Base-by-base conservation (phyloP, 192 early-diverging fungal genomes). In the Coemansia sp. region DNA sequence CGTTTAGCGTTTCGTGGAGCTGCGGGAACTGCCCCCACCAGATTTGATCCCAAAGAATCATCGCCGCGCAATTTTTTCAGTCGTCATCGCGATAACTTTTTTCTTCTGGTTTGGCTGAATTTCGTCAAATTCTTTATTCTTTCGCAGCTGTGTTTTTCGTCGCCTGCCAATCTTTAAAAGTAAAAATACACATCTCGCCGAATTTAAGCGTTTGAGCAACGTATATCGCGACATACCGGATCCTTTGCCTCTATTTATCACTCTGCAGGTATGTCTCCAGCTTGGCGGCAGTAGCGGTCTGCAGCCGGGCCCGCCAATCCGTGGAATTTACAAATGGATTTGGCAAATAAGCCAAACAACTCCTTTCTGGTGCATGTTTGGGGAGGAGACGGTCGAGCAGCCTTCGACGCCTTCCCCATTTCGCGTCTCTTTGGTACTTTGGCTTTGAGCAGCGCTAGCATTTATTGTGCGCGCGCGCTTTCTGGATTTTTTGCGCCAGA, bases 121-220 rank as follows among this genome's bases (percentile, higher is more conserved):
- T 50, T 50, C 28, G 6, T 12, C 48, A 49, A 50, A 21, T 21
- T 19, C 42, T 44, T 23, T 59, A 31, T 27, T 62, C 38, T 33
- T 45, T 31, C 23, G 24, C 51, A 38, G 35, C 14, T 38, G 14
- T 31, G 7, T 53, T 32, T 18, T 33, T 54, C 28, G 30, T 54
- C 22, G 53, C 32, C 35, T 54, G 30, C 32, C 29, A 40, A 32
- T 54, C 35, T 31, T 9, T 4, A 54, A 38, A 30, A 54, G 28
- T 24, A 54, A 32, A 30, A 24, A 54, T 50, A 25, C 48, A 27
- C 48, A 50, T 50, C 48, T 50, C 48, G 28, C 48, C n/a, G 25
- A 30, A 25, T 50, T 6, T 12, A 28, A 23, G 16, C 14, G 46
- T 50, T 28, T 28, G 7, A 14, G 25, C 24, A 50, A 28, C 28